Base-by-base conservation (phyloP, 306 rosid species). In the Vigna nakashimae region DNA sequence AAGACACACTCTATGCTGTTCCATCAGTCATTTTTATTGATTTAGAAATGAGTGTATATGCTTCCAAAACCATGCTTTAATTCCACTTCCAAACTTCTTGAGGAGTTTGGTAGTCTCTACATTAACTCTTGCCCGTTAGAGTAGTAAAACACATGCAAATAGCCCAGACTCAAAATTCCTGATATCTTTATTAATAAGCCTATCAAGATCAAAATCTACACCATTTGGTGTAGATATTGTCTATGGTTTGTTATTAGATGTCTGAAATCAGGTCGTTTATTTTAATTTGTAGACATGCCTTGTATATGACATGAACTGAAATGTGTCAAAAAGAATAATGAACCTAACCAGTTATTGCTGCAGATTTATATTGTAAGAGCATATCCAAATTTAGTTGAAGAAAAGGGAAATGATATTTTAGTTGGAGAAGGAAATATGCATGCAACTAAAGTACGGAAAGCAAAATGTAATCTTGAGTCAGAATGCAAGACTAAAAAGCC, bases 311-410 rank as follows among this genome's bases (percentile, higher is more conserved):
- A 12, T 15, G 15, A 75, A 36, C 53, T 64, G n/a, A 24, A 24
- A 18, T 52, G 43, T 52, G 17, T 36, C 53, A 24, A 24, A 22
- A 50, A 17, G n/a, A 67, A 63, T 74, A 49, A 50, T 17, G 57
- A 56, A 17, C 5, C 55, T 28, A 30, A 12, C 64, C 32, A 55
- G 30, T 3, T 20, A 20, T 66, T 45, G n/a, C 50, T 64, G 76
- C 92, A 91, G 94, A 53, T 91, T 66, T 80, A 85, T 82, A 86
- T 84, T 58, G 60, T 80, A 30, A 89, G 67, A 76, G 97, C 88
- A 66, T 82, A 77, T 69, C 81, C 84, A 65, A 26, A 72, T 58
- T 65, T 72, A 57, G 55, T 36, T 76, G 82, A 79, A 80, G 82
- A 74, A 11, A 67, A 70, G 28, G 68, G 38, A 74, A 69, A 45